Base-by-base conservation (phyloP, 2,329 filamentous ascomycete species). In the Claviceps digitariae region DNA sequence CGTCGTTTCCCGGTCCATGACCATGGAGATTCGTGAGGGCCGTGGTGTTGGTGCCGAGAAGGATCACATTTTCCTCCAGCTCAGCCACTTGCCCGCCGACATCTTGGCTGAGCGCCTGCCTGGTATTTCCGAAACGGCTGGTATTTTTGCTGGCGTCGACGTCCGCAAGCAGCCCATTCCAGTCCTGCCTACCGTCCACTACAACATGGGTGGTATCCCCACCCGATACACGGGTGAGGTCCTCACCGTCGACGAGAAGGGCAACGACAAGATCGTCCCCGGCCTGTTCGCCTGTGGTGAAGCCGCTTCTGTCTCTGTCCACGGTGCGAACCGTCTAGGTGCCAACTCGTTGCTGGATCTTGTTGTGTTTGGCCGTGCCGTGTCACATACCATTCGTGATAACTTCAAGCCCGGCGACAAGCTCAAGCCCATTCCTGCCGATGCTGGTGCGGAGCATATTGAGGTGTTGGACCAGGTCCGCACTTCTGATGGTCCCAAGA, bases 161-260 rank as follows among this genome's bases (percentile, higher is more conserved):
- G 91, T 98, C 62, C 86, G 84, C 67, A 96, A 95, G 78, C 87
- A 96, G 74, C 91, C 91, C 60, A 97, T 97, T 62, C 91, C 91
- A 57, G 91, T 97, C 60, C 79, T 97, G 58, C 91, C 91, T 55
- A 97, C 91, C 46, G 91, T 96, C 61, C 90, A 98, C 79, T 98
- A 98, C 81, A 96, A 96, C 81, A 98, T 97, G 93, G 91, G 91
- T 72, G 91, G 93, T 79, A 96, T 98, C 62, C 91, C 91, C 51
- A 97, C 93, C 61, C 89, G 88, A 66, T 97, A 95, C 79, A 96
- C 89, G 57, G 91, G 93, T 71, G 90, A 98, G 74, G 93, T 97
- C 57, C 73, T 98, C 61, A 94, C 89, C 20, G 76, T 95, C 51
- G 89, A 96, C 62, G 84, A 87, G 66, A 70, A 81, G 57, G 93